phyloP scores from a whole-genome alignment of 805 yeast species.

The Candida koratica region DNA sequence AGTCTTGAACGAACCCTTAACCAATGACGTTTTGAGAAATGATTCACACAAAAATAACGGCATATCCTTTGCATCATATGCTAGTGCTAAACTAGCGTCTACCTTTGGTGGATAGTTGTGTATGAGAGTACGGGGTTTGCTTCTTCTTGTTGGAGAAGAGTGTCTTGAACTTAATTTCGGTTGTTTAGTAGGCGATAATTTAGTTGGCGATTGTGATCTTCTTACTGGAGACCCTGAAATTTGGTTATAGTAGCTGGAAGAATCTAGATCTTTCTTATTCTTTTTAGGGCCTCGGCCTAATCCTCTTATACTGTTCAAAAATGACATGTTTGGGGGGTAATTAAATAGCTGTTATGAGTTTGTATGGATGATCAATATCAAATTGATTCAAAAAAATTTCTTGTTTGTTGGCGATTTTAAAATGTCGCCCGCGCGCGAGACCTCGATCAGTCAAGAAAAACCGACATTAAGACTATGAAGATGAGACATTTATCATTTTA shows the following conservation, averaged over 20 bases:
- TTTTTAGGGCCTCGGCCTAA: constrained; percentile 45
- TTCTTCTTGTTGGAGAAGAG: constrained; percentile 21
- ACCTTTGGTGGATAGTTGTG: constrained; percentile 12
- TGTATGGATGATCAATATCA: neutral
- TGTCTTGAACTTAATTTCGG: constrained; percentile 13
- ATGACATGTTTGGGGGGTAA: constrained; percentile 43
- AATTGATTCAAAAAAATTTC: too few species aligned
- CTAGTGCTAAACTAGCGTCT: neutral
- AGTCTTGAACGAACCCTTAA: constrained; percentile 93
- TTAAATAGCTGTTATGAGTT: neutral
- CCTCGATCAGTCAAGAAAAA: too few species aligned
- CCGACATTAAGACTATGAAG: too few species aligned
- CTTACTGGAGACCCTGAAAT: constrained; percentile 32
- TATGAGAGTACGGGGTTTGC: constrained; percentile 10
- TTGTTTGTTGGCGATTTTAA: too few species aligned
- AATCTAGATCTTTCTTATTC: constrained; percentile 36
- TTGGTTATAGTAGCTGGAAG: constrained; percentile 26
- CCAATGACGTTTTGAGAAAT: constrained; percentile 87
- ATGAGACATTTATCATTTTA: too few species aligned
- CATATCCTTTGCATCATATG: constrained; percentile 13
- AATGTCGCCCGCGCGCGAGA: too few species aligned
- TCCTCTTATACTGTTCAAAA: constrained; percentile 45
- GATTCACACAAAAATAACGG: constrained; percentile 88
- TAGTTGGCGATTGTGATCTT: constrained; percentile 36
- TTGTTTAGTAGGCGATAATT: constrained; percentile 31